Base-by-base conservation (phyloP, 202 grass and related monocot genomes). In the Saccharum hybrid region DNA sequence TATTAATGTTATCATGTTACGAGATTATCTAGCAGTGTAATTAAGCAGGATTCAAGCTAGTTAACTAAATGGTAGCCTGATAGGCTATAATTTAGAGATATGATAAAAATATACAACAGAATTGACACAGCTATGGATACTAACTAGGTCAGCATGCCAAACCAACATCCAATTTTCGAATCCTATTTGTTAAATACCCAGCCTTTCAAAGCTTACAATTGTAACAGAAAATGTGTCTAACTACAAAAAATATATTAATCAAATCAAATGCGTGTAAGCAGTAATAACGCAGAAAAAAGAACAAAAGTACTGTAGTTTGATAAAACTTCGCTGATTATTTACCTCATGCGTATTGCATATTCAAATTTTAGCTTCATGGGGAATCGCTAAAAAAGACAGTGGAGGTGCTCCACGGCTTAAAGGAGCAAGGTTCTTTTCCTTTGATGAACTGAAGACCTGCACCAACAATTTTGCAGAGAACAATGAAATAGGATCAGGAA, bases 381-480 rank as follows among this genome's bases (percentile, higher is more conserved):
- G 86, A 49, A 14, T 63, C 36, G 84, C 81, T 66, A 86, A 90
- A 57, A 87, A 92, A 82, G 82, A 97, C 65, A 88, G 78, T 16
- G 90, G 94, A 77, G 78, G 81, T 66, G 94, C 92, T 67, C 94
- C 92, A 73, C 83, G 91, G 54, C 82, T 97, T 46, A 97, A 97
- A 87, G 94, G 94, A 78, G 90, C 94, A 79, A 94, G 90, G 90
- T 86, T 71, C 71, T 97, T 97, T 78, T 78, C 88, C 52, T 91
- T 90, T 82, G 94, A 94, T n/a, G 94, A 97, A 69, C 62, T 97
- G 64, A 97, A 88, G 68, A 92, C 77, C 15, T 92, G 88, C 82
- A 97, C 94, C 28, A 81, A 85, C 75, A 94, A 94, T 91, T 97
- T 97, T 83, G 86, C 86, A 28, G 86, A 84, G 56, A 81, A 36